Evolutionary conservation across 306 rosid species (phyloP), one percentile per base, ranked within the genome.

Genomic region (Glycine tomentella): DNA sequence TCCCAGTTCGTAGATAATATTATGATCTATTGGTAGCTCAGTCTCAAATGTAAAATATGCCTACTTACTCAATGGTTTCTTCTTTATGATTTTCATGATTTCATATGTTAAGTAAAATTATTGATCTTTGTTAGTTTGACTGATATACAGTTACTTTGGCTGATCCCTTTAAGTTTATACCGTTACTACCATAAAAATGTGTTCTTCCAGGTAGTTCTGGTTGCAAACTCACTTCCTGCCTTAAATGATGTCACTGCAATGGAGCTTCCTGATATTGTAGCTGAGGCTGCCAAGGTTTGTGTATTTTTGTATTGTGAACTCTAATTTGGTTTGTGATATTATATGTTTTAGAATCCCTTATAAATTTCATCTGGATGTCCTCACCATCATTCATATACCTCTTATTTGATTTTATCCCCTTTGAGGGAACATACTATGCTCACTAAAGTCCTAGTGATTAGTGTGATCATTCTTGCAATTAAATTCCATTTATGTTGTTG

Each of bases 251-350:
- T 92, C 42, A 96, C 99, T 67, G 99, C 99, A 17, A 89, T 89
- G 93, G 99, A 96, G 90, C 90, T 93, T 88, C 99, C 99, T 71
- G 99, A 89, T 38, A 93, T 96, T 75, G 92, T 96, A 73, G 98
- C 97, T 49, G 99, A 93, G 87, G 98, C 99, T 72, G 99, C 99
- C 80, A 96, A 96, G 98, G 99, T 96, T 72, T 74, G 80, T 86
- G 64, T 71, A 69, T 48, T 48, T 48, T 48, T 20, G n/a, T 78
- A 74, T 82, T 76, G 14, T 76, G 36, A 74, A 51, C 58, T 44
- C 42, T 20, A 7, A 7, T 38, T 15, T 56, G 40, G 20, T 86
- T 63, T 80, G 3, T 38, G 61, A 31, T 69, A 11, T 71, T 58
- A 70, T 49, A 69, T 72, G 44, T 62, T 50, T 16, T 12, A 38